A percentile compares a stretch with the other conserved stretches of the same genome.
These are phyloP conservation scores for Streptanthus diversifolius DNA, from an alignment of 345 rosid genomes.

Conservation along the genomic window DNA sequence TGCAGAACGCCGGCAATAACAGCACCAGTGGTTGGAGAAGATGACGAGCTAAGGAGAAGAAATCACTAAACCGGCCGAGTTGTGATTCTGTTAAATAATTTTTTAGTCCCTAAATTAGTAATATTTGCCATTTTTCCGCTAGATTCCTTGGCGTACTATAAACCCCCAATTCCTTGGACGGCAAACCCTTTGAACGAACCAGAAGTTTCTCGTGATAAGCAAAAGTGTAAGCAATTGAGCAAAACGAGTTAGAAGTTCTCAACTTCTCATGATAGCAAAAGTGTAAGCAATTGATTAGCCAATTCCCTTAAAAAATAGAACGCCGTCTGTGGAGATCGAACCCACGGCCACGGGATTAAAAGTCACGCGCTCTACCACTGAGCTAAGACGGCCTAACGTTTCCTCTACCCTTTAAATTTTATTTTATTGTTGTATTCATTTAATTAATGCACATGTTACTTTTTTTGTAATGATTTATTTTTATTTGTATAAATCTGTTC, in stretches of 20 bases:
- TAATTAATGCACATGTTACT: no score
- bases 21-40: neutral
- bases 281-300: neutral
- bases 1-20: conserved; percentile 10
- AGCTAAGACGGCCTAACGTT: neutral
- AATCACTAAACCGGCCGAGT: neutral
- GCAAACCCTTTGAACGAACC: neutral
- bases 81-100: neutral
- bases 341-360: neutral
- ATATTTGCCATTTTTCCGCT: neutral
- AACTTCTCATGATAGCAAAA: neutral
- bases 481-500: no score
- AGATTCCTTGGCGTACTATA: neutral
- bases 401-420: no score
- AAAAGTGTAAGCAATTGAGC: no score
- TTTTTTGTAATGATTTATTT: no score
- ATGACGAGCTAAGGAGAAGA: neutral
- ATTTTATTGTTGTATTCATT: no score
- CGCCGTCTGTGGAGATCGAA: neutral
- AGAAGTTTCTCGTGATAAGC: no score
- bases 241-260: no score
- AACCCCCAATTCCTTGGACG: neutral
- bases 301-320: neutral
- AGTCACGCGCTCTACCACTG: conserved; percentile 5
- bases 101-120: neutral